Conservation (phyloP, 2,329 filamentous ascomycete species). For the Coniochaeta pulveracea region DNA sequence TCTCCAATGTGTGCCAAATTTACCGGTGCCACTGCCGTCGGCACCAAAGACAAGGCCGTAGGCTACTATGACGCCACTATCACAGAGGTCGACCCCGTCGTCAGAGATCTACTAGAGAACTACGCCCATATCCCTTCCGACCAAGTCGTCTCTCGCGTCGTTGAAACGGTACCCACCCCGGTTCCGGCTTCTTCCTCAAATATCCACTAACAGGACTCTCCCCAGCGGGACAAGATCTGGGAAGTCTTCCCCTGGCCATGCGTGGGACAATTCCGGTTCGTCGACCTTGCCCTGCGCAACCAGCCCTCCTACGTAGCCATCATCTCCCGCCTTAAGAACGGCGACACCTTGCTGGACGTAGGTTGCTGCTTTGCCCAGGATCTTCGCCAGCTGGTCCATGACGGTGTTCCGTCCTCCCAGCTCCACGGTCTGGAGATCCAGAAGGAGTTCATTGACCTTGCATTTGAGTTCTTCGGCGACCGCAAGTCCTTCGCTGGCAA, state of each 20-base stretch:
- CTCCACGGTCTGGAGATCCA: slow-evolving; percentile 6
- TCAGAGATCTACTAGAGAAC: slow-evolving; percentile 8
- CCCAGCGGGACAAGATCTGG: slow-evolving; percentile 6
- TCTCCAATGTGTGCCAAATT: no score
- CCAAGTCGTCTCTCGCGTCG: slow-evolving; percentile 8
- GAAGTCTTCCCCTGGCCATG: slow-evolving; percentile 8
- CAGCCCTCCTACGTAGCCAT: slow-evolving; percentile 4
- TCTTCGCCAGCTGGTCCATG: slow-evolving; percentile 7
- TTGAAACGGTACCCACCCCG: slow-evolving; percentile 6
- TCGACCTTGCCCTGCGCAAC: slow-evolving; percentile 5
- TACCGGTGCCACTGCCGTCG: no score
- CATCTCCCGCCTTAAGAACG: background rate
- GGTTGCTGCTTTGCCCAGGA: slow-evolving; percentile 9
- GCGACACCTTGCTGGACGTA: slow-evolving; percentile 7
- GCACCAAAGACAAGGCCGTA: slow-evolving; percentile 6
- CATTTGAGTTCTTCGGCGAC: slow-evolving; percentile 7
- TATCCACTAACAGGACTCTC: background rate
- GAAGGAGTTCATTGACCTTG: slow-evolving; percentile 5
- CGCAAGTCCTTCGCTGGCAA: slow-evolving; percentile 3
- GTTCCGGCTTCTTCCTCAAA: background rate
- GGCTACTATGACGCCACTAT: slow-evolving; percentile 8
- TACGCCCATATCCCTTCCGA: slow-evolving; percentile 8
- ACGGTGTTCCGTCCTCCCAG: slow-evolving; percentile 5
- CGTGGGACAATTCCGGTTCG: slow-evolving; percentile 10
- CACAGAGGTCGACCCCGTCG: slow-evolving; percentile 2